Evolutionary conservation across 768 basidiomycete species (phyloP).

Genomic region (Phanerochaete sordida): DNA sequence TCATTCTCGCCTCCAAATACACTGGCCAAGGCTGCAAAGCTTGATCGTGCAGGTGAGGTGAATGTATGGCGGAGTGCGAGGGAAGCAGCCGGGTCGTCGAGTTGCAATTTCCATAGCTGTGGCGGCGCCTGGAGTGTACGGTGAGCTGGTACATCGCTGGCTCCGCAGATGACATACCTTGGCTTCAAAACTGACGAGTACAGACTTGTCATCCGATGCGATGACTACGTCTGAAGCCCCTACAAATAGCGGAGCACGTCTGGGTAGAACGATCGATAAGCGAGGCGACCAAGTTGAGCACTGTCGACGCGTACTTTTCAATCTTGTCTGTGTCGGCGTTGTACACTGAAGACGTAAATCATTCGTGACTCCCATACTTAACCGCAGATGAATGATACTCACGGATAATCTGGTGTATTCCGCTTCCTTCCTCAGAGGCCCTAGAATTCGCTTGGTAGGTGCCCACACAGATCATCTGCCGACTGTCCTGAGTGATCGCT

Average conservation of each 20-base stretch:
- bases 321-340: background rate
- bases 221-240: constrained; percentile 1
- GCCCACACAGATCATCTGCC: constrained; percentile 9
- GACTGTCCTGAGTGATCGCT: background rate
- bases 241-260: constrained; percentile 4
- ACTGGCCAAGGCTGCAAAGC: constrained; percentile 4
- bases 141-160: background rate
- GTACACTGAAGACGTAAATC: background rate
- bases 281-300: no score
- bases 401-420: background rate
- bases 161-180: background rate
- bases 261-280: background rate
- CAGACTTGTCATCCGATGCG: constrained; percentile 1
- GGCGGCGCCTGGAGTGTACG: background rate
- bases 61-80: constrained; percentile 4
- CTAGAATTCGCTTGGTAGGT: background rate
- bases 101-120: constrained; percentile 3
- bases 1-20: constrained; percentile 8
- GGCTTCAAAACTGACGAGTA: constrained; percentile 6
- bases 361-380: background rate
- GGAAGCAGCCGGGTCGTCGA: background rate
- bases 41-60: background rate
- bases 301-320: background rate
- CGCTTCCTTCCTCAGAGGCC: background rate
- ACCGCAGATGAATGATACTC: background rate